Percentiles rank a stretch among this genome's conserved stretches.
Conservation (phyloP, 345 rosid genomes). For the Crucihimalaya himalaica region DNA sequence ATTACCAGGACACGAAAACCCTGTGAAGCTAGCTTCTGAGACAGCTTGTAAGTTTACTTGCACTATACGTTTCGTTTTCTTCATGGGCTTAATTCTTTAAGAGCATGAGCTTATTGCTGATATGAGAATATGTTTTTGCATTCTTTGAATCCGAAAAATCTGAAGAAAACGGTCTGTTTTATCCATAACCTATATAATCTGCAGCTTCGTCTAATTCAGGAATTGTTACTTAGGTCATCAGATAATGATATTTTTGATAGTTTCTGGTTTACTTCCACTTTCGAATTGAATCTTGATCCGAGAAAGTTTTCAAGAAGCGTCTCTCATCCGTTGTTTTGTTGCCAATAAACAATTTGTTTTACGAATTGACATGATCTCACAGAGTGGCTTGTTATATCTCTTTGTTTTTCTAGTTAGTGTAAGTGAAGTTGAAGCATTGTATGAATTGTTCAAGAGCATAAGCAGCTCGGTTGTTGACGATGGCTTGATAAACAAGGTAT, state of each 20-base stretch:
- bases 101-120: background rate
- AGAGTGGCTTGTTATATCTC: background rate
- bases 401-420: slow-evolving; percentile 69
- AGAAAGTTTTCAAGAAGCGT: slow-evolving; percentile 1
- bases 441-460: slow-evolving; percentile 89
- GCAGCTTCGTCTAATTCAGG: background rate
- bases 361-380: background rate
- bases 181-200: background rate
- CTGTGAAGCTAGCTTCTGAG: slow-evolving; percentile 82
- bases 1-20: slow-evolving; percentile 77
- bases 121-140: background rate
- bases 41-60: slow-evolving; percentile 80
- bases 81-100: background rate
- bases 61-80: slow-evolving; percentile 18
- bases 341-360: background rate
- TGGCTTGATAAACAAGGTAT: slow-evolving; percentile 92
- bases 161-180: background rate
- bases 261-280: background rate
- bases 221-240: background rate
- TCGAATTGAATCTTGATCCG: slow-evolving; percentile 8
- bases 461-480: slow-evolving; percentile 92
- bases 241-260: background rate
- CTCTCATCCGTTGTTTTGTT: slow-evolving; percentile 2
- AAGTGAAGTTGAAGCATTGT: slow-evolving; percentile 94
- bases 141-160: background rate